Evolutionary conservation across 106 monocot species (phyloP).

Genomic region (Dactylorhiza incarnata): DNA sequence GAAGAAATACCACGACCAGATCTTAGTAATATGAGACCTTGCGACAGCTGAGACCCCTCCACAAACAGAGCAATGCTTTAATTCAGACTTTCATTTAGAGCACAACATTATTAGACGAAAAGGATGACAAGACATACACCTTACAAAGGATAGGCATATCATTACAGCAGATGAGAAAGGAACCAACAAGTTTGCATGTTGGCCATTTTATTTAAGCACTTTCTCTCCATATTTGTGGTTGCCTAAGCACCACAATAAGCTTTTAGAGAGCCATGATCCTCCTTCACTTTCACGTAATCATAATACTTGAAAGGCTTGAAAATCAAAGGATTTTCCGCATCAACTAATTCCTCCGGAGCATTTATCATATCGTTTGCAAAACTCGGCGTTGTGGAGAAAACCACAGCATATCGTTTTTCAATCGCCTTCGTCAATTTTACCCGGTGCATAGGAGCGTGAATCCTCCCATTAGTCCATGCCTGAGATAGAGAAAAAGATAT

Average conservation of each 20-base stretch:
- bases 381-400: not conserved
- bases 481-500: not conserved
- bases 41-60: no score
- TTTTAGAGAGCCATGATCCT: not conserved
- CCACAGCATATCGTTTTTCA: slow-evolving; percentile 4
- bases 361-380: not conserved
- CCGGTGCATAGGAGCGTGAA: slow-evolving; percentile 5
- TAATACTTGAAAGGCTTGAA: slow-evolving; percentile 14
- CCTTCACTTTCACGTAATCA: slow-evolving; percentile 6
- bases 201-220: no score
- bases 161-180: no score
- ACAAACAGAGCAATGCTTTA: no score
- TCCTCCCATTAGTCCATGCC: slow-evolving; percentile 34
- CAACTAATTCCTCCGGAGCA: slow-evolving; percentile 19
- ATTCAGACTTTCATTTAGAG: no score
- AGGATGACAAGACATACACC: no score
- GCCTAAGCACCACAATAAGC: slow-evolving; percentile 9
- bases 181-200: no score
- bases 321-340: slow-evolving; percentile 10
- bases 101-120: no score
- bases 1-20: no score
- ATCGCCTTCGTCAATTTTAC: not conserved
- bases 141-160: no score
- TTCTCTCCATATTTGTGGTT: no score
- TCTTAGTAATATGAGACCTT: no score